Percentiles rank a stretch among this genome's conserved stretches.
Evolutionary conservation across 1,139 yeast species (phyloP).

Genomic region (Candida glucosophila): DNA sequence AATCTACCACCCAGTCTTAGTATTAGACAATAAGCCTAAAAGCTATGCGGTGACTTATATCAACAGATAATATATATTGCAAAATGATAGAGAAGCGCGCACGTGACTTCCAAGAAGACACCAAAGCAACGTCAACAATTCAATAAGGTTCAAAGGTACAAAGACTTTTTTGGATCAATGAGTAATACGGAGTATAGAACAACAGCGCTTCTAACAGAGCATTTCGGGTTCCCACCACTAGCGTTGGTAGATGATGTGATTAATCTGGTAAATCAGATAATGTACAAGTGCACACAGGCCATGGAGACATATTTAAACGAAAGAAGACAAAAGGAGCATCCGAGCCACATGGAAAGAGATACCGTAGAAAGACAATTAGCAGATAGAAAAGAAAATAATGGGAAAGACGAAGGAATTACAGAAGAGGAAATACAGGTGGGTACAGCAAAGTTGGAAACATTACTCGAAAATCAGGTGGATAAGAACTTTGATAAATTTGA

Average conservation of each 20-base stretch:
- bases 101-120: too few species aligned
- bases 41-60: too few species aligned
- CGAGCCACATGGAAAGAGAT: background rate
- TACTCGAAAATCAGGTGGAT: conserved; percentile 74
- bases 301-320: conserved; percentile 58
- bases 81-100: too few species aligned
- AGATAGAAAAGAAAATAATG: background rate
- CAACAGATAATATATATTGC: too few species aligned
- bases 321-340: conserved; percentile 13
- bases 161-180: too few species aligned
- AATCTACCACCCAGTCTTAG: too few species aligned
- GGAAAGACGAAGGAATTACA: conserved; percentile 4
- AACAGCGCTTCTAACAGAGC: conserved; percentile 69
- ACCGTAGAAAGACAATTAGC: conserved; percentile 8
- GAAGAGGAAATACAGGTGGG: conserved; percentile 61
- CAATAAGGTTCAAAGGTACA: too few species aligned
- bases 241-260: conserved; percentile 82
- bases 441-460: conserved; percentile 71
- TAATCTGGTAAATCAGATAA: conserved; percentile 77
- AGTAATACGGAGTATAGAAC: conserved; percentile 38
- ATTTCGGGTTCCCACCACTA: conserved; percentile 81
- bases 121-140: too few species aligned
- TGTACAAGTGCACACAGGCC: conserved; percentile 77
- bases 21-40: too few species aligned
- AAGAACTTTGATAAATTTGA: conserved; percentile 82